phyloP scores from a whole-genome alignment of 169 alveolate genomes.

The Eimeria necatrix region DNA sequence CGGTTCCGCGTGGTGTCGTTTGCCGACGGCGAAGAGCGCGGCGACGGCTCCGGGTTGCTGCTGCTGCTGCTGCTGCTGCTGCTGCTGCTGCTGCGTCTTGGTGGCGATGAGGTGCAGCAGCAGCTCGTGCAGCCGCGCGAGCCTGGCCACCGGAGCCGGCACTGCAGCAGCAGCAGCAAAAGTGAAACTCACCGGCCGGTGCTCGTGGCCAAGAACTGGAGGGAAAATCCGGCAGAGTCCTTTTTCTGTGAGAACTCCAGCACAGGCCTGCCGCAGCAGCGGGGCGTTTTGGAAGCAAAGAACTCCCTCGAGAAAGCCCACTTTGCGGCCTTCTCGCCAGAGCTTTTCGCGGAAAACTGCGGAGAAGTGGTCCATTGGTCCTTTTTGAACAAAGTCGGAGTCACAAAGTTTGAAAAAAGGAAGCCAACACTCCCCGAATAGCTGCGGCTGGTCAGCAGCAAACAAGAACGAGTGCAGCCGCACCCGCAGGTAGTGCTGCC shows the following conservation, averaged over 20 bases:
- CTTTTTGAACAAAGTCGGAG: conserved; percentile 68
- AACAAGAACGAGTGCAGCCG: conserved; percentile 53
- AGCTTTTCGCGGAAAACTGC: conserved; percentile 74
- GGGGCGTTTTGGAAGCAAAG: conserved; percentile 82
- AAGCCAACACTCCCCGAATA: conserved; percentile 82
- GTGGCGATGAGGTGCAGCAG: conserved; percentile 71
- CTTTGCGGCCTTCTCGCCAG: conserved; percentile 79
- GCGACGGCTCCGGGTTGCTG: too few species aligned
- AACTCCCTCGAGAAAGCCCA: conserved; percentile 78
- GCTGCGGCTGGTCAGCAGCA: conserved; percentile 18
- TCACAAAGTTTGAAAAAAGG: conserved; percentile 82
- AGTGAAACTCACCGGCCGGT: background rate
- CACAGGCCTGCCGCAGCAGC: conserved; percentile 73
- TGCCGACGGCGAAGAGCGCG: conserved; percentile 19
- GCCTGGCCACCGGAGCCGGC: conserved; percentile 36
- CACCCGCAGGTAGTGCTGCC: conserved; percentile 75
- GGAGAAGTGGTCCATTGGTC: conserved; percentile 63
- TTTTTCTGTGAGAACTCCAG: conserved; percentile 79
- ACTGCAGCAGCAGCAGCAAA: background rate
- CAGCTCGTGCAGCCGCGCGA: conserved; percentile 61
- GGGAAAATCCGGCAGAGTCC: conserved; percentile 71
- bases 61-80: too few species aligned
- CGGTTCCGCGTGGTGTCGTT: background rate
- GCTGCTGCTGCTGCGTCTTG: conserved; percentile 72
- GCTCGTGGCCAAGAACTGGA: conserved; percentile 77